Conservation (phyloP, 352 stramenopile species). For the Pythium coloratum region DNA sequence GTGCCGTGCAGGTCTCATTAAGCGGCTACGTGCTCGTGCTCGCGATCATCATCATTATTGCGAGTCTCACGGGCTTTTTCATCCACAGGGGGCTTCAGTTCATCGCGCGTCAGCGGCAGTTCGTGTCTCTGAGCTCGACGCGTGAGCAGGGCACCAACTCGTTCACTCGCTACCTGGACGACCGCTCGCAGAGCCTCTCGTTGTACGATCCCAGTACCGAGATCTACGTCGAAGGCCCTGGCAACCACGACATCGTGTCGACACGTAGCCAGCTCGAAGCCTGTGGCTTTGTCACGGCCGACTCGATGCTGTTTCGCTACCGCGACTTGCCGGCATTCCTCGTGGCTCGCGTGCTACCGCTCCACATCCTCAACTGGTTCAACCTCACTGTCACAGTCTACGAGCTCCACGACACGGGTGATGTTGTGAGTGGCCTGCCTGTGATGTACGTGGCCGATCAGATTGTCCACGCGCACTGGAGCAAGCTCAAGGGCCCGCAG, state of each 20-base stretch:
- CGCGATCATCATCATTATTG: slow-evolving; percentile 1
- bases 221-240: slow-evolving; percentile 29
- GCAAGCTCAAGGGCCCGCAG: slow-evolving; percentile 26
- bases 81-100: slow-evolving; percentile 9
- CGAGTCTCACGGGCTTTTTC: not conserved
- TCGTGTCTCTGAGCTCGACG: not conserved
- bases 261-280: slow-evolving; percentile 35
- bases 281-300: slow-evolving; percentile 33
- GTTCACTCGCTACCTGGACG: slow-evolving; percentile 41
- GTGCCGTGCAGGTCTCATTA: slow-evolving; percentile 27
- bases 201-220: slow-evolving; percentile 36
- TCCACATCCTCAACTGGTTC: slow-evolving; percentile 33
- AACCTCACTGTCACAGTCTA: slow-evolving; percentile 37
- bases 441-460: slow-evolving; percentile 31
- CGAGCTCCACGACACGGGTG: slow-evolving; percentile 25
- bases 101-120: not conserved
- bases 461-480: slow-evolving; percentile 35
- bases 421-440: slow-evolving; percentile 23
- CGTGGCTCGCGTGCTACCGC: slow-evolving; percentile 26
- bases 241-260: slow-evolving; percentile 16
- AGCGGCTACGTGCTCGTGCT: slow-evolving; percentile 27
- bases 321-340: slow-evolving; percentile 33
- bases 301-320: slow-evolving; percentile 34
- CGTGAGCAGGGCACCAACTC: slow-evolving; percentile 24
- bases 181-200: slow-evolving; percentile 29